phyloP scores from a whole-genome alignment of 176 grass and related monocot species.

The Metroxylon sagu region DNA sequence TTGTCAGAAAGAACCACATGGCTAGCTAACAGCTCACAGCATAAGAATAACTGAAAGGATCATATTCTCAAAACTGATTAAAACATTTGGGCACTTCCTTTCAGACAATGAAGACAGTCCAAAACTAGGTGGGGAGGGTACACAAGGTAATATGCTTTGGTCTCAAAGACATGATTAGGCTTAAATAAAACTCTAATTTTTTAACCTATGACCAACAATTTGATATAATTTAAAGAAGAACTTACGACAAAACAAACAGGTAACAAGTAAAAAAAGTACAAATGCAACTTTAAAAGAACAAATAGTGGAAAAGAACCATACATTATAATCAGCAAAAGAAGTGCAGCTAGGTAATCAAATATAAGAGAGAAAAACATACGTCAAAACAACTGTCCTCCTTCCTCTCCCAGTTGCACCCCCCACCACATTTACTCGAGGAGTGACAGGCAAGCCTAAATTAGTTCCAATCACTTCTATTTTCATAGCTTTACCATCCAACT shows the following conservation, averaged over 20 bases:
- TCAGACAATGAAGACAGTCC: not conserved
- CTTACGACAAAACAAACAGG: too few species aligned
- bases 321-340: not conserved
- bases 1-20: not conserved
- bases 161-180: too few species aligned
- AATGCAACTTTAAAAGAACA: too few species aligned
- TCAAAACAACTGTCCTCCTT: conserved; percentile 83
- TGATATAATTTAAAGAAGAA: too few species aligned
- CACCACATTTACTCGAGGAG: conserved; percentile 52
- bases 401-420: conserved; percentile 53
- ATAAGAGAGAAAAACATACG: conserved; percentile 36
- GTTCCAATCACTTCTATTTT: conserved; percentile 85
- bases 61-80: not conserved
- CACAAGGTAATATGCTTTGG: too few species aligned
- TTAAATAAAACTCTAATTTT: too few species aligned
- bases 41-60: not conserved
- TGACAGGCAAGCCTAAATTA: conserved; percentile 41
- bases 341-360: not conserved
- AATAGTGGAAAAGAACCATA: too few species aligned
- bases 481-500: conserved; percentile 89
- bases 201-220: too few species aligned
- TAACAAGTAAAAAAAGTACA: too few species aligned
- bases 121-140: too few species aligned
- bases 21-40: not conserved
- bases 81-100: not conserved